A percentile compares a stretch with the other conserved stretches of the same genome.
Evolutionary conservation across 768 basidiomycete species (phyloP).

Genomic region (Lactarius quietus): DNA sequence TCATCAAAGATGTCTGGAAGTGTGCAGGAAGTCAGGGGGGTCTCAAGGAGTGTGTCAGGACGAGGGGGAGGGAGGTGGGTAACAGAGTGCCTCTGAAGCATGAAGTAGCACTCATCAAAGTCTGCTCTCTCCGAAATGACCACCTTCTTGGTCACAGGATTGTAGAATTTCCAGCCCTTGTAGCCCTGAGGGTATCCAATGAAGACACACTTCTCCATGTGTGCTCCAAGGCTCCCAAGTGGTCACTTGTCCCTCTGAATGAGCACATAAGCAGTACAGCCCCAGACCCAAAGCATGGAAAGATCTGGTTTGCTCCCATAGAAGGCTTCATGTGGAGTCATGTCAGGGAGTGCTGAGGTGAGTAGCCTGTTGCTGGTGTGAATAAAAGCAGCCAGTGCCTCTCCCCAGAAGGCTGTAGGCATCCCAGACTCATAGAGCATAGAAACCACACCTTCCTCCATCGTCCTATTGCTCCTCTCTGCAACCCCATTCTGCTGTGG

Average conservation of each 20-base stretch:
- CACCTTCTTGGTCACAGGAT: no score
- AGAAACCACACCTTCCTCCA: background rate
- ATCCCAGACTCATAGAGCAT: background rate
- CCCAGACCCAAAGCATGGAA: background rate
- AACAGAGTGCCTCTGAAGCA: no score
- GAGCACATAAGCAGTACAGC: background rate
- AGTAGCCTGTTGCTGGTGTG: background rate
- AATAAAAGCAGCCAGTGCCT: background rate
- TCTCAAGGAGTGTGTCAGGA: no score
- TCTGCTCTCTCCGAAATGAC: no score
- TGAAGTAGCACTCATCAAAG: no score
- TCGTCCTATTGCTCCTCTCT: constrained; percentile 37
- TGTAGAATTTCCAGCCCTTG: no score
- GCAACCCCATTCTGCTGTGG: constrained; percentile 44
- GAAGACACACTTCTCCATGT: constrained; percentile 36
- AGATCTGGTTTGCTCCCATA: background rate
- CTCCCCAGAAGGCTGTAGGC: background rate
- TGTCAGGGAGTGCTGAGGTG: background rate
- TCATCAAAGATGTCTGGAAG: no score
- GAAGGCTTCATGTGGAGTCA: background rate
- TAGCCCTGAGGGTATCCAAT: constrained; percentile 42
- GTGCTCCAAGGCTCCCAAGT: constrained; percentile 24
- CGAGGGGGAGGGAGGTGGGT: no score
- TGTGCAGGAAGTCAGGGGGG: no score
- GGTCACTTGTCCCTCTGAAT: constrained; percentile 9